phyloP scores from a whole-genome alignment of 139 green algal genomes.

The Volvox africanus region DNA sequence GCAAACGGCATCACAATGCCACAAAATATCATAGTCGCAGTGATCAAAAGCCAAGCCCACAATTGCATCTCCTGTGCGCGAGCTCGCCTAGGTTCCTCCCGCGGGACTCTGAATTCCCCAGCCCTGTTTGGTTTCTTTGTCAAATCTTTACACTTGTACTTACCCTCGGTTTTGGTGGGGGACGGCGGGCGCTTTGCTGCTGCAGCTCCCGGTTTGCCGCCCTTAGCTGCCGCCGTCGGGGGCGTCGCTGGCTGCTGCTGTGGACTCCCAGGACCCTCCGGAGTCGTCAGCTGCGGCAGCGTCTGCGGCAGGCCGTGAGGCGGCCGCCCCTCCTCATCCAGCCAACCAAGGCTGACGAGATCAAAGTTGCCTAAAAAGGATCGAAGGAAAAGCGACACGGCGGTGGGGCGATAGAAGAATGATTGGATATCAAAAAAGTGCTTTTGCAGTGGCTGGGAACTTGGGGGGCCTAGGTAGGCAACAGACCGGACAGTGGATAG shows the following conservation, averaged over 20 bases:
- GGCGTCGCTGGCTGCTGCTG: background rate
- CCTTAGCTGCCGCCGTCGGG: background rate
- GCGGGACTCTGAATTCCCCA: no score
- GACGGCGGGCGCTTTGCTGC: background rate
- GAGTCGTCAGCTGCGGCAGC: background rate
- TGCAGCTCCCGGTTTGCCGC: background rate
- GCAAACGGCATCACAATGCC: no score
- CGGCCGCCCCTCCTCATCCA: constrained; percentile 27
- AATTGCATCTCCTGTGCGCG: no score
- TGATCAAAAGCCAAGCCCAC: no score
- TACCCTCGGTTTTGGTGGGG: background rate
- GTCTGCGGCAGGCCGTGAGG: constrained; percentile 40
- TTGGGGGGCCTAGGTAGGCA: no score
- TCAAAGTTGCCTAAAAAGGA: constrained; percentile 53
- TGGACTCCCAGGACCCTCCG: background rate
- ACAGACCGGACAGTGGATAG: no score
- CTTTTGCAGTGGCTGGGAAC: no score
- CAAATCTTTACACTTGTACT: background rate
- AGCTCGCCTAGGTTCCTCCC: no score
- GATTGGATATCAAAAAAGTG: no score
- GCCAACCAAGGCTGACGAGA: constrained; percentile 56
- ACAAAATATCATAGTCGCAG: no score
- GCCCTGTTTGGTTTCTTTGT: no score
- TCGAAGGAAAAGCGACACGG: background rate
- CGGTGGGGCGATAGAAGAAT: no score